Base-by-base conservation (phyloP, 192 early-diverging fungal species). In the Backusella parvicylindrica region DNA sequence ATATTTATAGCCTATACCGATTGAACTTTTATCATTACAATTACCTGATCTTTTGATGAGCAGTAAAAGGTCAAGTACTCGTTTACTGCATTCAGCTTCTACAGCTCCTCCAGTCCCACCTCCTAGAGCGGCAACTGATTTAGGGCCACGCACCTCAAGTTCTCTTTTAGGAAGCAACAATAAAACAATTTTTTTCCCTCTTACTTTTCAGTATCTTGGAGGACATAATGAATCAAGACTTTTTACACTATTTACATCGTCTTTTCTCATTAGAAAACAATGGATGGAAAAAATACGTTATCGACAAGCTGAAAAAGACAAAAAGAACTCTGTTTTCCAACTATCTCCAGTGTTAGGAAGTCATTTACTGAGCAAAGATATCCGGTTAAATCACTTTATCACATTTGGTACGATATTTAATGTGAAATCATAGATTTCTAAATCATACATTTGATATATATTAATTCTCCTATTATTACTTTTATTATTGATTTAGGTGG, bases 281-380 rank as follows among this genome's bases (percentile, higher is more conserved):
- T 98, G 96, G 97, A 80, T 92, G 43, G 91, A 95, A 64, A 88
- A 90, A 64, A 94, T 99, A 43, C 82, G 86, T 50, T 84, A 88
- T 47, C 90, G 91, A 73, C 90, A 88, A 63, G 50, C 75, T n/a
- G 68, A 79, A 8, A 71, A 87, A 12, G 78, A 75, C n/a, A 80
- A 80, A 2, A 68, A 78, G 63, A 71, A 83, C 56, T 66, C 79
- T 49, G 72, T 84, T 37, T 84, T 93, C 83, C 89, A 91, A 73
- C 75, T 86, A 8, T 35, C 84, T 26, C 80, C 85, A 31, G 72
- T 91, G 16, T 76, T 83, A 15, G 80, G 84, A 43, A 80, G 73
- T 47, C n/a, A 50, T 50, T 68, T 71, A 43, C 84, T 91, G 65
- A 64, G 71, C 43, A 72, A 75, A 18, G 71, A 70, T 30, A 86